Evolutionary conservation across 441 rosid species (phyloP).

Genomic region (Hura crepitans): DNA sequence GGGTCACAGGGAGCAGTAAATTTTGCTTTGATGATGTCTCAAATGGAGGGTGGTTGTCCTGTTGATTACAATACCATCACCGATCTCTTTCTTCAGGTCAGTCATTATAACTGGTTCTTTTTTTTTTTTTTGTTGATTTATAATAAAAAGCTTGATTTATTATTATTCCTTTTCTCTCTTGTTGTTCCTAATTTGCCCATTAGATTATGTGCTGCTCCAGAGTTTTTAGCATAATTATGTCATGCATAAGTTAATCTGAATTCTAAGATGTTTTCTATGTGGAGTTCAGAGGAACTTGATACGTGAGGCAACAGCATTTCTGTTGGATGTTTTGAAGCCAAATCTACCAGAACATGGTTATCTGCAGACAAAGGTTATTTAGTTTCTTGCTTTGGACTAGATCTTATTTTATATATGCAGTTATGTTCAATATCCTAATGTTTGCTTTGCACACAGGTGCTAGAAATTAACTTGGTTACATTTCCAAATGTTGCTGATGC

Average conservation of each 20-base stretch:
- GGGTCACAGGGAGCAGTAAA: slow-evolving; percentile 90
- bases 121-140: not conserved
- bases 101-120: not conserved
- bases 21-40: slow-evolving; percentile 99
- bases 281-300: slow-evolving; percentile 80
- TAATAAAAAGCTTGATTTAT: not conserved
- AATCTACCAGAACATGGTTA: slow-evolving; percentile 94
- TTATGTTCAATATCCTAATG: slow-evolving; percentile 23
- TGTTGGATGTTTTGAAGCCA: slow-evolving; percentile 97
- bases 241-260: not conserved
- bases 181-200: not conserved
- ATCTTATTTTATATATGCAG: slow-evolving; percentile 1
- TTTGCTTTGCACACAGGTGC: slow-evolving; percentile 47
- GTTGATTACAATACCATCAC: slow-evolving; percentile 97
- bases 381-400: slow-evolving; percentile 2
- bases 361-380: slow-evolving; percentile 87
- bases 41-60: slow-evolving; percentile 99
- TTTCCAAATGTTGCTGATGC: slow-evolving; percentile 99
- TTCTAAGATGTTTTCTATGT: not conserved
- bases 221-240: not conserved
- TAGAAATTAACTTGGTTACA: slow-evolving; percentile 96
- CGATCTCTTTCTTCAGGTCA: slow-evolving; percentile 99
- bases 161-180: not conserved
- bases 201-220: not conserved
- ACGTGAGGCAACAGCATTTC: slow-evolving; percentile 99